phyloP scores from a whole-genome alignment of 805 yeast species.

The Wickerhamiella lipophila region DNA sequence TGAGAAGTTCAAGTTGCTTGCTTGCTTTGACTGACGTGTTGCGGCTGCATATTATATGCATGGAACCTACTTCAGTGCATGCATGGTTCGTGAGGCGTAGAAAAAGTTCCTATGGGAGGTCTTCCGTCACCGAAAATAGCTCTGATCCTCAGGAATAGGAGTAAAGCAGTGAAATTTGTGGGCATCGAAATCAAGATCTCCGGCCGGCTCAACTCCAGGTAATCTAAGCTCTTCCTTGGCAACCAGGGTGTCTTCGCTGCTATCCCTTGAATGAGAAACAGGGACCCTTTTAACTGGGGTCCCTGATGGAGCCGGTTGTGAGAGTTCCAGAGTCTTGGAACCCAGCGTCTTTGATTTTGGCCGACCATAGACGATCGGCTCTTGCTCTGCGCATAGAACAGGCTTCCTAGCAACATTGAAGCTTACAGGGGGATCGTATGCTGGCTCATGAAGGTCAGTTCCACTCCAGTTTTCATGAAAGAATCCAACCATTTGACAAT shows the following conservation, averaged over 20 bases:
- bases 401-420: slow-evolving; percentile 10
- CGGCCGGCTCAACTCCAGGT: slow-evolving; percentile 1
- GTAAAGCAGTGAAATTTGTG: slow-evolving; percentile 2
- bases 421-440: not conserved
- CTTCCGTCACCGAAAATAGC: not conserved
- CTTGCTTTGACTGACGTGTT: not conserved
- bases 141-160: not conserved
- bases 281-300: slow-evolving; percentile 1
- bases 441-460: slow-evolving; percentile 1
- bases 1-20: not conserved
- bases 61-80: not conserved
- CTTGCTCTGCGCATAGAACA: not conserved
- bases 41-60: slow-evolving; percentile 7
- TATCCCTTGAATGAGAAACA: not conserved
- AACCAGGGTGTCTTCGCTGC: not conserved
- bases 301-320: slow-evolving; percentile 3
- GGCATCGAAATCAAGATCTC: slow-evolving; percentile 6
- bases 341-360: slow-evolving; percentile 2
- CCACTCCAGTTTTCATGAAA: slow-evolving; percentile 12
- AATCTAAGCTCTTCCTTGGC: not conserved
- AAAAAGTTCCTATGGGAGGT: no score
- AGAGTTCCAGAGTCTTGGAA: not conserved
- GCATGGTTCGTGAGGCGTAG: no score
- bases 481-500: slow-evolving; percentile 1
- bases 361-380: not conserved